These are phyloP conservation scores for Cystobasidiaceae sp. DNA, from an alignment of 1,284 basidiomycete genomes.

Conservation along the genomic window DNA sequence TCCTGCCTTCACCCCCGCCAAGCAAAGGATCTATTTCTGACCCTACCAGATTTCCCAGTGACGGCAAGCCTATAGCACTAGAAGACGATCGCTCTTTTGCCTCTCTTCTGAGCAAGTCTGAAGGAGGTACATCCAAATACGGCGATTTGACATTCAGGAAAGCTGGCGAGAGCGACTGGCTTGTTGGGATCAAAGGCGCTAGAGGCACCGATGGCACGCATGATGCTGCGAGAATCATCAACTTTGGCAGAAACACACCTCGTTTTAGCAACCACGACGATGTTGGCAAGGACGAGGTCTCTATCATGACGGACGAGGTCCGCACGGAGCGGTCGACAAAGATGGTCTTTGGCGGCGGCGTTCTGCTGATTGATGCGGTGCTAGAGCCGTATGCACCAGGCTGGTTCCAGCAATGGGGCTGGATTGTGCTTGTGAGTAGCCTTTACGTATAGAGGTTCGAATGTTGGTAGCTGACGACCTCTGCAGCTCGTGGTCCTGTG, in stretches of 20 bases:
- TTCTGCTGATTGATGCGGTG: constrained; percentile 78
- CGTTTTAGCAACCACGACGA: constrained; percentile 43
- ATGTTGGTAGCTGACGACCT: too few species aligned
- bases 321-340: constrained; percentile 44
- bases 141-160: constrained; percentile 74
- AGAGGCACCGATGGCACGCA: constrained; percentile 63
- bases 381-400: constrained; percentile 78
- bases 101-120: constrained; percentile 59
- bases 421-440: constrained; percentile 30
- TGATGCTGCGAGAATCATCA: constrained; percentile 70
- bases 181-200: constrained; percentile 87
- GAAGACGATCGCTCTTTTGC: constrained; percentile 65
- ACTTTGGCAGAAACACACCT: constrained; percentile 73
- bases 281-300: constrained; percentile 8
- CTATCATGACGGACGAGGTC: constrained; percentile 30
- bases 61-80: constrained; percentile 61
- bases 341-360: constrained; percentile 62
- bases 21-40: background rate
- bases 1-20: constrained; percentile 57
- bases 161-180: constrained; percentile 53
- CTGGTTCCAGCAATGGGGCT: constrained; percentile 68
- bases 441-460: background rate
- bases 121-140: constrained; percentile 54
- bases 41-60: constrained; percentile 26
- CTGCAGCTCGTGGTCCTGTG: background rate